Conservation (phyloP, 208 protist genomes). For the Leishmania amazonensis region DNA sequence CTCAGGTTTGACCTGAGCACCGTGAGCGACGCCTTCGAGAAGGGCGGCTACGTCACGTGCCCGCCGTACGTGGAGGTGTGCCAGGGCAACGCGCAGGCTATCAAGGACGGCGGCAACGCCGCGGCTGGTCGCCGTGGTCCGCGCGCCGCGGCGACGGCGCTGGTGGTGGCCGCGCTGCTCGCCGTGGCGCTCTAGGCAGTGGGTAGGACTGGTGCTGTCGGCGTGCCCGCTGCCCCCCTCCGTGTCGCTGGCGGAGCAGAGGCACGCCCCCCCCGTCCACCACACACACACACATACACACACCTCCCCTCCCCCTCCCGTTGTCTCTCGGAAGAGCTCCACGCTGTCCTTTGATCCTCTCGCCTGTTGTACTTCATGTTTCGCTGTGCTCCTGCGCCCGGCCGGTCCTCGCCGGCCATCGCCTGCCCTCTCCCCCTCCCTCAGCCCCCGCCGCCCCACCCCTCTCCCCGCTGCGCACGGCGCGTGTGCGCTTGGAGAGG, state of each 20-base stretch:
- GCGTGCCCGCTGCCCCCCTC: too few relatives aligned
- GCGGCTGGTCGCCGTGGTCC: not conserved
- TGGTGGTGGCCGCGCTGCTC: not conserved
- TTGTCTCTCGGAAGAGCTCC: too few relatives aligned
- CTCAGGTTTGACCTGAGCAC: not conserved
- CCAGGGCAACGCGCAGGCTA: not conserved
- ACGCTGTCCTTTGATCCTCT: too few relatives aligned
- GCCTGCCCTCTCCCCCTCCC: not conserved
- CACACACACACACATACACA: too few relatives aligned
- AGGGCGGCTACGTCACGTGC: slow-evolving; percentile 10
- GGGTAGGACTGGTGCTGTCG: not conserved
- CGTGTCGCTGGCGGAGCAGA: too few relatives aligned
- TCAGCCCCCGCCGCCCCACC: not conserved
- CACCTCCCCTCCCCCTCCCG: too few relatives aligned
- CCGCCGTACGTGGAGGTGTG: slow-evolving; percentile 14
- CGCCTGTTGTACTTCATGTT: not conserved
- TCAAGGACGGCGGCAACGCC: not conserved
- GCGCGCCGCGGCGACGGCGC: not conserved
- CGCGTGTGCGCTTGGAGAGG: too few relatives aligned
- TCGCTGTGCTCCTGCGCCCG: too few relatives aligned
- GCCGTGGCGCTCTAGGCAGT: not conserved
- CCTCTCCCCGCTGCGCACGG: too few relatives aligned
- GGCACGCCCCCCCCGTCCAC: too few relatives aligned
- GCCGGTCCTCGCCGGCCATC: too few relatives aligned
- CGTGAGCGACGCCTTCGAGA: slow-evolving; percentile 2